Evolutionary conservation across 2,329 filamentous ascomycete species (phyloP), one percentile per base, ranked within the genome.

Genomic region (Aspergillus uvarum): DNA sequence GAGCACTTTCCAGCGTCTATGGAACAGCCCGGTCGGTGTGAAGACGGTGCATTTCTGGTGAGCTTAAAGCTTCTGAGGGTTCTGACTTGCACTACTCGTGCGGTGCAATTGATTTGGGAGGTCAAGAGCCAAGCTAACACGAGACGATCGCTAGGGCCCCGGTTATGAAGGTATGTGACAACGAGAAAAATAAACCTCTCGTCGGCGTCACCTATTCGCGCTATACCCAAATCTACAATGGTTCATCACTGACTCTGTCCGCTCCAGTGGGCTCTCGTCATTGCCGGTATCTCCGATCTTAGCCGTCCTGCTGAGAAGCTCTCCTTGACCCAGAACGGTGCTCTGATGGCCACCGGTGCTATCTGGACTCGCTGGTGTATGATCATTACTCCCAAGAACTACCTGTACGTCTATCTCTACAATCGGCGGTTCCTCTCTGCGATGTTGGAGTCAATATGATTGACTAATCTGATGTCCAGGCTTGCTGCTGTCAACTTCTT

Each of bases 321-420:
- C 68, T 97, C 93, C 47, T 82, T 97, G 64, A 95, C 91, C 31
- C 93, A 97, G 80, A 99, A 98, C 81, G 83, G 83, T 54, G 94
- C 95, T 61, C 85, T 99, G 68, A 95, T 91, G 74, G 88, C 88
- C 70, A 99, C 95, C 10, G 95, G 95, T 67, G 80, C 90, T 66
- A 99, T 99, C 84, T 99, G 95, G 95, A 99, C 95, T 50, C 87
- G 95, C 68, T 99, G 95, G 95, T 99, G 95, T 84, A 84, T 98
- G 75, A 90, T 99, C 77, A 99, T 99, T 80, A 92, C 88, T 79
- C 95, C 95, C 59, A 88, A 87, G 79, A 99, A 99, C 83, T 81
- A 92, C 72, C 89, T 97, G 89, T 92, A 81, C 51, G 87, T 80
- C 21, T 22, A 3, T 14, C 26, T 35, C 32, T 47, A 8, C 22